Evolutionary conservation across 2,329 filamentous ascomycete genomes (phyloP).

Genomic region (Arthrobotrys megalospora): DNA sequence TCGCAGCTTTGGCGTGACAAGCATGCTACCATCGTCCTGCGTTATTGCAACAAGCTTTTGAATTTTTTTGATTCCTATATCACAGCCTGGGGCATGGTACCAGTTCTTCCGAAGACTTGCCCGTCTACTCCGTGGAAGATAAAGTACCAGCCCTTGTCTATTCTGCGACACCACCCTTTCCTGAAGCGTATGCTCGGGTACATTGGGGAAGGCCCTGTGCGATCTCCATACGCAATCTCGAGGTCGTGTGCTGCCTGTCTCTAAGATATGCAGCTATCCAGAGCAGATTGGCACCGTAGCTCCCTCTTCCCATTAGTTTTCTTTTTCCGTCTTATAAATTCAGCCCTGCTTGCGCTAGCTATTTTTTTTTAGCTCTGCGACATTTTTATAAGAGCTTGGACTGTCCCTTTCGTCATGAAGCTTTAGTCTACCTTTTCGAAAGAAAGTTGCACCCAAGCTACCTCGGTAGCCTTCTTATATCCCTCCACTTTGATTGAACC

Average conservation of each 20-base stretch:
- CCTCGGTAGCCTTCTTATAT: slow-evolving; percentile 30
- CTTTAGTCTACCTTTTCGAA: slow-evolving; percentile 40
- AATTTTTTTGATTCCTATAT: slow-evolving; percentile 10
- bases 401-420: slow-evolving; percentile 50
- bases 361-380: slow-evolving; percentile 36
- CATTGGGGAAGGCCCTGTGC: slow-evolving; percentile 32
- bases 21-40: slow-evolving; percentile 50
- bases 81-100: slow-evolving; percentile 38
- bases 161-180: slow-evolving; percentile 55
- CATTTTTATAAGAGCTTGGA: slow-evolving; percentile 54
- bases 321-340: slow-evolving; percentile 57
- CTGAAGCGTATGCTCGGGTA: slow-evolving; percentile 50
- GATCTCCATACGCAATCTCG: slow-evolving; percentile 31
- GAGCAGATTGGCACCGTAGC: slow-evolving; percentile 31
- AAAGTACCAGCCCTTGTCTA: slow-evolving; percentile 40
- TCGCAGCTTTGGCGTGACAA: slow-evolving; percentile 57
- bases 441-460: slow-evolving; percentile 30
- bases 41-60: slow-evolving; percentile 33
- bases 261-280: slow-evolving; percentile 40
- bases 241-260: slow-evolving; percentile 49
- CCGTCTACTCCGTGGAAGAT: slow-evolving; percentile 18
- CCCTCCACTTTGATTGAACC: slow-evolving; percentile 35
- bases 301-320: slow-evolving; percentile 28
- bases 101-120: slow-evolving; percentile 57
- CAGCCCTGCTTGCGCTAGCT: slow-evolving; percentile 33